Evolutionary conservation across 805 yeast species (phyloP).

Genomic region (Pichia occidentalis): DNA sequence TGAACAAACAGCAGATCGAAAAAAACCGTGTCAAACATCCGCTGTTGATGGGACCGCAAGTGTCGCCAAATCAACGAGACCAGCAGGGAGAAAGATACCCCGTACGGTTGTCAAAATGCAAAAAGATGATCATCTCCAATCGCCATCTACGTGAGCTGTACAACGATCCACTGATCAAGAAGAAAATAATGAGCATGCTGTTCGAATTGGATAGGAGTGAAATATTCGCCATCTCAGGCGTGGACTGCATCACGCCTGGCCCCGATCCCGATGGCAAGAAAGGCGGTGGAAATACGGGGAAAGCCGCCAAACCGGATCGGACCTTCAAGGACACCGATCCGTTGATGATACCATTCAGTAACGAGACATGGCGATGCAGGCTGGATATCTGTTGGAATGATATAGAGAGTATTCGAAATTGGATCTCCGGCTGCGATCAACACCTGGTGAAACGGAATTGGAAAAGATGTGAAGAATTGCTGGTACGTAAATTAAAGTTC

Average conservation of each 20-base stretch:
- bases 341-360: slow-evolving; percentile 18
- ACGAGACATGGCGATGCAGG: slow-evolving; percentile 24
- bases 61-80: slow-evolving; percentile 1
- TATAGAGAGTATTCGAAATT: slow-evolving; percentile 14
- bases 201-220: slow-evolving; percentile 21
- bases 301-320: slow-evolving; percentile 4
- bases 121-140: slow-evolving; percentile 22
- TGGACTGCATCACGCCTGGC: too few species aligned
- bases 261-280: too few species aligned
- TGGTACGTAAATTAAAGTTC: slow-evolving; percentile 16
- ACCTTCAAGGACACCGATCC: slow-evolving; percentile 4
- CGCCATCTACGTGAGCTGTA: slow-evolving; percentile 20
- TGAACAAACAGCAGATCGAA: slow-evolving; percentile 22
- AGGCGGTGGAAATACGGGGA: not conserved
- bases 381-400: slow-evolving; percentile 20
- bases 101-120: slow-evolving; percentile 19
- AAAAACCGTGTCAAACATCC: slow-evolving; percentile 17
- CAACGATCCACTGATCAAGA: slow-evolving; percentile 13
- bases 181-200: slow-evolving; percentile 17
- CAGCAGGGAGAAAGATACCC: slow-evolving; percentile 4
- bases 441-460: slow-evolving; percentile 4
- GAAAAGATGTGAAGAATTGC: slow-evolving; percentile 15
- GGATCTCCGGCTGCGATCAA: slow-evolving; percentile 5
- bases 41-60: slow-evolving; percentile 7
- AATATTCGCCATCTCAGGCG: slow-evolving; percentile 10